Base-by-base conservation (phyloP, 768 basidiomycete genomes). In the Rhizopogon roseolus region DNA sequence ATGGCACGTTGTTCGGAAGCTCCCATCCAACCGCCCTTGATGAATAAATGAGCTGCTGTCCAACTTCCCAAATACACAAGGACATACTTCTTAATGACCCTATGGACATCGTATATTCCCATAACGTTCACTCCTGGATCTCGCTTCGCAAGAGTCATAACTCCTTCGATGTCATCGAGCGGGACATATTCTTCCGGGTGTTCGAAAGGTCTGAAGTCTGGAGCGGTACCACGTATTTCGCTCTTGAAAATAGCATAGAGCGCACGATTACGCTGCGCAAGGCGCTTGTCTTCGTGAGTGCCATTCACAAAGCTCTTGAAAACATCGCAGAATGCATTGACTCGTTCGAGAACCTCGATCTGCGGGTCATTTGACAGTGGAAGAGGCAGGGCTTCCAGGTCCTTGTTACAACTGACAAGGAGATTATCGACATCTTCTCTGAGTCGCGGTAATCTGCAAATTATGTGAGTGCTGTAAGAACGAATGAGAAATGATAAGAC, bases 11-110 rank as follows among this genome's bases (percentile, higher is more conserved):
- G 29, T 59, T 55, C 1, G 69, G 69, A n/a, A 74, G 63, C 54
- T 73, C 70, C 71, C 72, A 72, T 3, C 64, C 65, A 38, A 69
- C 58, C 10, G 65, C 62, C 9, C 73, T 75, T 41, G 19, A 22
- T 16, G 36, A 22, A 29, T n/a, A 5, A 9, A 41, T 34, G 44
- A 32, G 38, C 17, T 44, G 19, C 2, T 9, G 6, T 7, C n/a
- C 38, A 37, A 8, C 16, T n/a, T 9, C 34, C 45, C 49, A n/a
- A 19, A 8, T 17, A 53, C 17, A 37, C 43, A 7, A 49, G 41
- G 42, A 55, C 65, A 27, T 55, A 73, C 73, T 59, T 56, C 1
- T 61, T 43, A 27, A 75, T 73, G 52, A 73, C 68, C 9, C 41
- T 52, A 19, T 66, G 62, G 55, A 76, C 62, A 42, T 73, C 67